Evolutionary conservation across 1,139 yeast genomes (phyloP).

Genomic region (Taphrina populina): DNA sequence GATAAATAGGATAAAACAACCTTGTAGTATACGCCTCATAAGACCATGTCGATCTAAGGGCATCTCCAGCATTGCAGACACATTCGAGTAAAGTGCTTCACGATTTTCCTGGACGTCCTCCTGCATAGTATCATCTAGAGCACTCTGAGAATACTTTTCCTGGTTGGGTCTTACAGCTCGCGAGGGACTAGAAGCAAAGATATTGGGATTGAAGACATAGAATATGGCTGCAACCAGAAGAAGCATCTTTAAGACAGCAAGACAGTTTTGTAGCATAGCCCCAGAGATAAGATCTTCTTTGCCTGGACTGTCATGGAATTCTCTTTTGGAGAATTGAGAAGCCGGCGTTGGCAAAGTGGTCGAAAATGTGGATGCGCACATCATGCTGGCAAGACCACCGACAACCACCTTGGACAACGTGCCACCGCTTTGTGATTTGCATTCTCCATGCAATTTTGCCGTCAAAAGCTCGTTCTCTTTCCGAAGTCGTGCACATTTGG

Average conservation of each 20-base stretch:
- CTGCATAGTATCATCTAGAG: slow-evolving; percentile 6
- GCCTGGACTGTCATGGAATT: neutral
- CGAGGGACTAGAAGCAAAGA: neutral
- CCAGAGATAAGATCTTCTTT: neutral
- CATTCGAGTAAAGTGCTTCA: slow-evolving; percentile 11
- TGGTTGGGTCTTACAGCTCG: neutral
- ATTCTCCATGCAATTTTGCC: slow-evolving; percentile 34
- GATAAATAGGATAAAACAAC: slow-evolving; percentile 8
- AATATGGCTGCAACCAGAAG: slow-evolving; percentile 4
- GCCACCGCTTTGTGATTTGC: slow-evolving; percentile 12
- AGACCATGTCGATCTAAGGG: slow-evolving; percentile 18
- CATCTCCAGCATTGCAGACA: slow-evolving; percentile 18
- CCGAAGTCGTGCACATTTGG: slow-evolving; percentile 58
- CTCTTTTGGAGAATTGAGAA: neutral
- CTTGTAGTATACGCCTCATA: slow-evolving; percentile 19
- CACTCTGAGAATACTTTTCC: slow-evolving; percentile 7
- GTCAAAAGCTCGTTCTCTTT: slow-evolving; percentile 56
- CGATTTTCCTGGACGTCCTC: slow-evolving; percentile 24
- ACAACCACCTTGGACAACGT: slow-evolving; percentile 44
- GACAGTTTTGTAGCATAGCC: neutral
- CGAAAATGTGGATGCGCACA: slow-evolving; percentile 41
- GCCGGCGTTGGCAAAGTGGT: slow-evolving; percentile 3
- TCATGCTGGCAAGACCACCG: slow-evolving; percentile 48
- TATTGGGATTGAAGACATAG: slow-evolving; percentile 13
- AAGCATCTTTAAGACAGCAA: slow-evolving; percentile 1